Conservation (phyloP, 179 eudicot species). For the Heliamphora pulchella region DNA sequence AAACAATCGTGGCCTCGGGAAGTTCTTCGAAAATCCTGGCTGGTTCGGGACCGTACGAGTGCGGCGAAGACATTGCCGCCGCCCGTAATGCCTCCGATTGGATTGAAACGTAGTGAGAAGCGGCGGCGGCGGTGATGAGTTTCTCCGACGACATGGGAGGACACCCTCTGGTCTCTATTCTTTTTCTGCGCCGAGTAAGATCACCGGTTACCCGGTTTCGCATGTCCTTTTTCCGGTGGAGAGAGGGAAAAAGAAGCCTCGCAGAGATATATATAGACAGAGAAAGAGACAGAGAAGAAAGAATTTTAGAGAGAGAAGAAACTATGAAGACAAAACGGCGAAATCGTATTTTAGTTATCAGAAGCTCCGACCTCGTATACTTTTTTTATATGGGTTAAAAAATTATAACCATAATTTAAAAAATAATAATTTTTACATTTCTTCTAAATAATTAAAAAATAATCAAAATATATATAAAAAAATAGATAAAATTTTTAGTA, state of each 20-base stretch:
- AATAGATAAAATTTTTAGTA: too few relatives aligned
- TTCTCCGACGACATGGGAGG: constrained; percentile 30
- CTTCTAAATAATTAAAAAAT: too few relatives aligned
- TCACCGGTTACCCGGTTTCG: constrained; percentile 10
- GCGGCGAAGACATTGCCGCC: constrained; percentile 31
- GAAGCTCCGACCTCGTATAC: not conserved
- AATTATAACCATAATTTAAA: too few relatives aligned
- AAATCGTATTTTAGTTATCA: not conserved
- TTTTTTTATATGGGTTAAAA: not conserved
- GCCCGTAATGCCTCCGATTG: constrained; percentile 27
- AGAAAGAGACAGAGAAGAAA: not conserved
- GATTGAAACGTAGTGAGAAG: constrained; percentile 20
- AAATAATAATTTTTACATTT: too few relatives aligned
- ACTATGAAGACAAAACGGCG: not conserved
- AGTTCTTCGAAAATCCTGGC: constrained; percentile 67
- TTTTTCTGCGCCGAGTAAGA: not conserved
- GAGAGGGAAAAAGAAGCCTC: not conserved
- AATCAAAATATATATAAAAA: too few relatives aligned
- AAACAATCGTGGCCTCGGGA: constrained; percentile 57
- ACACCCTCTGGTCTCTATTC: not conserved
- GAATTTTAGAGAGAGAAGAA: not conserved
- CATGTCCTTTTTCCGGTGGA: constrained; percentile 11
- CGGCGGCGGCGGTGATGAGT: constrained; percentile 19
- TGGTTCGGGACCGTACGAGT: constrained; percentile 38
- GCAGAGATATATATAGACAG: not conserved